Conservation (phyloP, 441 rosid species). For the Euphorbia schlechtendalii region DNA sequence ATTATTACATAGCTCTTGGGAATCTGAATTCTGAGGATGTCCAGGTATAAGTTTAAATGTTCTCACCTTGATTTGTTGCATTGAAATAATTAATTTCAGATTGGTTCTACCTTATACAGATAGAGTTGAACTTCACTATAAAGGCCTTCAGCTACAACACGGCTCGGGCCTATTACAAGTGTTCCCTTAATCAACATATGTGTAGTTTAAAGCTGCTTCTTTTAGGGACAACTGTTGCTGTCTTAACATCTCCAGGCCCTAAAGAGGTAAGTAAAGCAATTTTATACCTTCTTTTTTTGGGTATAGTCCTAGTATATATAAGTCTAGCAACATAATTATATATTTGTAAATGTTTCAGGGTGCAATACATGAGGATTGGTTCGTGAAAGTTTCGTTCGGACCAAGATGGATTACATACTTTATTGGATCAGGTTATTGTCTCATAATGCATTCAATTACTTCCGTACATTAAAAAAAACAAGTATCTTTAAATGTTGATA, state of each 20-base stretch:
- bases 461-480: too few relatives aligned
- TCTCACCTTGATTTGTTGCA: not conserved
- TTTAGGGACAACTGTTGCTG: slow-evolving; percentile 26
- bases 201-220: slow-evolving; percentile 33
- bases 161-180: slow-evolving; percentile 36
- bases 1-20: slow-evolving; percentile 42
- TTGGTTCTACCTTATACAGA: slow-evolving; percentile 26
- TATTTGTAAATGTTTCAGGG: too few relatives aligned
- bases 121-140: slow-evolving; percentile 36
- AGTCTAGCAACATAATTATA: too few relatives aligned
- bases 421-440: slow-evolving; percentile 37
- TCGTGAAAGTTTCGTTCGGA: slow-evolving; percentile 43
- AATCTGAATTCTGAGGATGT: slow-evolving; percentile 45
- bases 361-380: slow-evolving; percentile 24
- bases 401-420: slow-evolving; percentile 50
- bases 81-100: not conserved
- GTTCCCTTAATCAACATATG: slow-evolving; percentile 21
- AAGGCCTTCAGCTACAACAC: slow-evolving; percentile 36
- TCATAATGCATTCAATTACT: too few relatives aligned
- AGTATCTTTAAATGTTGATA: too few relatives aligned
- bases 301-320: too few relatives aligned
- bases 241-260: slow-evolving; percentile 38
- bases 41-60: slow-evolving; percentile 29
- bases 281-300: not conserved
- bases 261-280: slow-evolving; percentile 26